Evolutionary conservation across 441 rosid genomes (phyloP), one percentile per base, ranked within the genome.

Genomic region (Populus hybrid): DNA sequence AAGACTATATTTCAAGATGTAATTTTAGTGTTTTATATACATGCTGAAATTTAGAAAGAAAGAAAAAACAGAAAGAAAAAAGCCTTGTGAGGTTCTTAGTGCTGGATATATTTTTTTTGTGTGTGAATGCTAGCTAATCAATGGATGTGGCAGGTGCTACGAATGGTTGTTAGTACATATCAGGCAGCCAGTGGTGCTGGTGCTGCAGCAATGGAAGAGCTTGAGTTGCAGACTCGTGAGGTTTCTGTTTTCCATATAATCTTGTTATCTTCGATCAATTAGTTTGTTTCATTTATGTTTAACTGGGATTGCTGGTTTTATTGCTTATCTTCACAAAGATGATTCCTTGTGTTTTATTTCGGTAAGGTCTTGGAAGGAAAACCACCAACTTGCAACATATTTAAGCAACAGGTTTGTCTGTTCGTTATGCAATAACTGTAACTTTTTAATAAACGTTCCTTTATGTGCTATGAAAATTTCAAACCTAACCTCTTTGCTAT

Each of bases 151-250:
- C 80, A 95, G 98, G 99, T 95, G 54, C 84, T 78, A 64, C 92
- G 97, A 23, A 94, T 96, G 99, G 98, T 96, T 75, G 97, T 95
- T 61, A 96, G 97, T 79, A 96, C 99, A n/a, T 96, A 96, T 82
- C 98, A 96, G 85, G 99, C 98, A 42, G 99, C 98, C 68, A 94
- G 99, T 81, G 98, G 98, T 78, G 98, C 97, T 73, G 98, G 99
- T 83, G 98, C 99, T 85, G 95, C 97, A 77, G 98, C 98, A 14
- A 95, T 95, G 99, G 95, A 92, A 79, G 99, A 93, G 87, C 98
- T 95, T 80, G 91, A 86, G 84, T 93, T 87, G 85, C 97, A 94
- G 81, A 94, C 99, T 84, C 97, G 94, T 72, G 96, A 96, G 98
- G 99, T 95, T 91, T 86, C 70, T 74, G 72, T 54, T 74, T 34